Base-by-base conservation (phyloP, 495 filamentous ascomycete species). In the Niebla homalea region DNA sequence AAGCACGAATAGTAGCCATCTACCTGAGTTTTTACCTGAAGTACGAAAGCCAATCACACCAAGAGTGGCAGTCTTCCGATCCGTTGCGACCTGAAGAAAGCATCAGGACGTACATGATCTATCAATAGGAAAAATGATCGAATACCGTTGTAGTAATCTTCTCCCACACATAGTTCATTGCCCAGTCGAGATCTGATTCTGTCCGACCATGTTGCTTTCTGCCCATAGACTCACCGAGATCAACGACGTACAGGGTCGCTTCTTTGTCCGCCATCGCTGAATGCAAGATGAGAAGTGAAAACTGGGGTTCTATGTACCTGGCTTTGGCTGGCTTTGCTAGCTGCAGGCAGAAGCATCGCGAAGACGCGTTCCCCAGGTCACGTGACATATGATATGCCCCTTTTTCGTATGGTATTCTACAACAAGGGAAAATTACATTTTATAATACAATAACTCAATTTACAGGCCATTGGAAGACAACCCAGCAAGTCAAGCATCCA, bases 151-250 rank as follows among this genome's bases (percentile, higher is more conserved):
- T 79, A 1, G 86, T 86, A 57, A 97, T 93, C 58, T 81, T 88
- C 64, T 96, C 92, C 92, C 92, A 99, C 43, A 99, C 78, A 72
- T 95, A 99, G 49, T 78, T 78, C 84, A 97, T 83, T 18, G 80
- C 76, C 74, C 79, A 97, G 49, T 95, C 86, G 4, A 97, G 78
- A 65, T 97, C 85, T 15, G 85, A 83, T 60, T 89, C 73, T 6
- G 64, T 58, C 44, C 93, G 79, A n/a, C 81, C 88, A 70, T 81
- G 71, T 53, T 77, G 76, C 52, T 72, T 76, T 59, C 85, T 70
- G 41, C 76, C 82, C 86, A 94, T 97, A 18, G 92, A 86, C 54
- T 64, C 67, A 44, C 86, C 89, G 21, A 94, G 72, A 64, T 97
- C 90, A 43, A 99, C 64, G 57, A 97, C 80, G 65, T 93, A 99